Conservation (phyloP, 306 rosid genomes). For the Lupinus albus region DNA sequence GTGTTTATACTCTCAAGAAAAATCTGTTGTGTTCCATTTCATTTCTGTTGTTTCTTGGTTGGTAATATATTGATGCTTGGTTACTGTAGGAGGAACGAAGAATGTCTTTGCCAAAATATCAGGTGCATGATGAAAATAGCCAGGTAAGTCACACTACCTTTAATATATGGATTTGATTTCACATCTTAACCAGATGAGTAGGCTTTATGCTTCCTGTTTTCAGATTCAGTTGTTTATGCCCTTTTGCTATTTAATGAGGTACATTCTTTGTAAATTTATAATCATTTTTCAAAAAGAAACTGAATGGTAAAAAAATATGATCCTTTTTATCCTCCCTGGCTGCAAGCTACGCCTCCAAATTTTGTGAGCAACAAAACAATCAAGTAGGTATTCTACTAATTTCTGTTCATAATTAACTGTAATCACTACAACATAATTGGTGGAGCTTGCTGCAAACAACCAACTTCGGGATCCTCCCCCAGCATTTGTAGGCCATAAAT, state of each 20-base stretch:
- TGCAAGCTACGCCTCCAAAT: slow-evolving; percentile 69
- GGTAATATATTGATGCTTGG: slow-evolving; percentile 35
- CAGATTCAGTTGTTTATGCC: slow-evolving; percentile 57
- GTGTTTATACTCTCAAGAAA: slow-evolving; percentile 44
- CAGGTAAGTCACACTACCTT: slow-evolving; percentile 99
- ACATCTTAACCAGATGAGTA: slow-evolving; percentile 79
- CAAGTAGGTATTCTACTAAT: slow-evolving; percentile 75
- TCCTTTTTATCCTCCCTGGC: slow-evolving; percentile 47
- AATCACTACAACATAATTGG: slow-evolving; percentile 51
- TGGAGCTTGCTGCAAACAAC: slow-evolving; percentile 67
- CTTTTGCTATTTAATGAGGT: slow-evolving; percentile 61
- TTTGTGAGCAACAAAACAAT: slow-evolving; percentile 72
- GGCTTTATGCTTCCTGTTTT: slow-evolving; percentile 65
- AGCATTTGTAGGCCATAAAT: slow-evolving; percentile 51
- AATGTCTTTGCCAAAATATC: slow-evolving; percentile 85
- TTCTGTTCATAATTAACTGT: slow-evolving; percentile 49
- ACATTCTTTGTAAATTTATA: slow-evolving; percentile 49
- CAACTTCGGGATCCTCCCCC: slow-evolving; percentile 56
- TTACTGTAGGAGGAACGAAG: slow-evolving; percentile 96
- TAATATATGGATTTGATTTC: slow-evolving; percentile 67
- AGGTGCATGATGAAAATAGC: slow-evolving; percentile 99
- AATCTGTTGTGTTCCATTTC: slow-evolving; percentile 9
- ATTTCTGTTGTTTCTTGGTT: slow-evolving; percentile 24
- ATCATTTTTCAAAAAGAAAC: slow-evolving; percentile 28
- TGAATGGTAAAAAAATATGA: slow-evolving; percentile 42